Conservation (phyloP, 2,329 filamentous ascomycete species). For the Periconia digitata region DNA sequence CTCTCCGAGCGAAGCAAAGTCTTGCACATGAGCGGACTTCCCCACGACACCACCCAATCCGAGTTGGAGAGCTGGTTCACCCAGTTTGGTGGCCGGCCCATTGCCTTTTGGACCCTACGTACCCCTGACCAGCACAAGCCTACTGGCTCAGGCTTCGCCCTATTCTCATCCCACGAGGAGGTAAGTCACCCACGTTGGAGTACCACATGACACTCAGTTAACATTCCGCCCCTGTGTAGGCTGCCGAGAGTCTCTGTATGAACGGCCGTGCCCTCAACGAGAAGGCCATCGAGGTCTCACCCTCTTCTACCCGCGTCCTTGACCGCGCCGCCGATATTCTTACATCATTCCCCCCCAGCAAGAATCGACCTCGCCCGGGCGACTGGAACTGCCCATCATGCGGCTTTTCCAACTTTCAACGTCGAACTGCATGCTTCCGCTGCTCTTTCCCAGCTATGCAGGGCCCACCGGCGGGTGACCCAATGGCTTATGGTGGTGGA, state of each 20-base stretch:
- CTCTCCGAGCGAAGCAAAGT: constrained; percentile 96
- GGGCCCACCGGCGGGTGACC: constrained; percentile 70
- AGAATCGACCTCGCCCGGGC: constrained; percentile 94
- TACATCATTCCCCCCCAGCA: constrained; percentile 95
- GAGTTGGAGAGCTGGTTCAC: constrained; percentile 99
- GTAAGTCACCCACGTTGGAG: constrained; percentile 54
- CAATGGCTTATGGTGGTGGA: constrained; percentile 61
- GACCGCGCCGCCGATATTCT: constrained; percentile 95
- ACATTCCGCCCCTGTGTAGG: constrained; percentile 54
- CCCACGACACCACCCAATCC: constrained; percentile 97
- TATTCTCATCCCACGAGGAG: constrained; percentile 99
- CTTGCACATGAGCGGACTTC: constrained; percentile 93
- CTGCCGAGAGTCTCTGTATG: constrained; percentile 97
- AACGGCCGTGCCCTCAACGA: constrained; percentile 97
- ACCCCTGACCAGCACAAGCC: constrained; percentile 99
- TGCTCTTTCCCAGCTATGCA: constrained; percentile 98
- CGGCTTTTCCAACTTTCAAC: constrained; percentile 99
- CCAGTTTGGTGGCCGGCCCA: constrained; percentile 94
- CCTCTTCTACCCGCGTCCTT: constrained; percentile 93
- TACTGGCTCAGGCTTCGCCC: constrained; percentile 96
- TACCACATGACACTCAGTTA: not conserved
- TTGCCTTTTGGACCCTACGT: constrained; percentile 97
- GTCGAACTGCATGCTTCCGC: constrained; percentile 96
- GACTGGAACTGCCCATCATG: constrained; percentile 99
- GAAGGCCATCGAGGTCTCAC: constrained; percentile 98